Percentiles rank a stretch among this genome's conserved stretches.
These are phyloP conservation scores for Phytomonas sp. DNA, from an alignment of 208 protist species.

Conservation along the genomic window DNA sequence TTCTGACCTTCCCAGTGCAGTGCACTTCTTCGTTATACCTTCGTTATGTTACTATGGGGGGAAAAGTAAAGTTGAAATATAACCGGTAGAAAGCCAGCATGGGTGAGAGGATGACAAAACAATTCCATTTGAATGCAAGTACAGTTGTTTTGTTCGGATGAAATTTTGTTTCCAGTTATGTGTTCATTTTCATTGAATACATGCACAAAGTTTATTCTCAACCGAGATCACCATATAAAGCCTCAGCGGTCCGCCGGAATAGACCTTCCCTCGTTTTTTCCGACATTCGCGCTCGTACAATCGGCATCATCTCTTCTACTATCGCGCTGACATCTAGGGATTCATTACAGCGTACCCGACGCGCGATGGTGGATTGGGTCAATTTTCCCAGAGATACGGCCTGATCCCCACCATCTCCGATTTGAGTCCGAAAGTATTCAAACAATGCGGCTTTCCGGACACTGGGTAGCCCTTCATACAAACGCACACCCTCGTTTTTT, in stretches of 20 bases:
- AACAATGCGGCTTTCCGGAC: conserved; percentile 44
- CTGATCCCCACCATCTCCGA: neutral
- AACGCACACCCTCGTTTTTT: neutral
- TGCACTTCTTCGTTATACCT: neutral
- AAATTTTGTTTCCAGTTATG: neutral
- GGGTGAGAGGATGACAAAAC: neutral
- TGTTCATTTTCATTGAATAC: neutral
- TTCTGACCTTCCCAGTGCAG: neutral
- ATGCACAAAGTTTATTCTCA: neutral
- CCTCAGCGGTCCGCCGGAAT: conserved; percentile 32
- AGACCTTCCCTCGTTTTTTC: conserved; percentile 46
- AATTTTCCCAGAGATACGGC: neutral
- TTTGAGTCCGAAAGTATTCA: conserved; percentile 20
- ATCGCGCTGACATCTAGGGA: conserved; percentile 45
- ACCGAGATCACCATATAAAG: conserved; percentile 10
- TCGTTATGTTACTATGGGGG: neutral
- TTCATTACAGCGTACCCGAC: conserved; percentile 32
- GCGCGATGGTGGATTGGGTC: conserved; percentile 12
- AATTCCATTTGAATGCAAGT: neutral
- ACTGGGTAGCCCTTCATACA: conserved; percentile 54
- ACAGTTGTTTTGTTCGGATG: neutral
- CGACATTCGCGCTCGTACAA: conserved; percentile 34
- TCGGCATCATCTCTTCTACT: conserved; percentile 46
- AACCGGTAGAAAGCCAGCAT: neutral
- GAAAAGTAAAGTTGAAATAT: neutral